Base-by-base conservation (phyloP, 2,329 filamentous ascomycete genomes). In the Lachnellula arida region DNA sequence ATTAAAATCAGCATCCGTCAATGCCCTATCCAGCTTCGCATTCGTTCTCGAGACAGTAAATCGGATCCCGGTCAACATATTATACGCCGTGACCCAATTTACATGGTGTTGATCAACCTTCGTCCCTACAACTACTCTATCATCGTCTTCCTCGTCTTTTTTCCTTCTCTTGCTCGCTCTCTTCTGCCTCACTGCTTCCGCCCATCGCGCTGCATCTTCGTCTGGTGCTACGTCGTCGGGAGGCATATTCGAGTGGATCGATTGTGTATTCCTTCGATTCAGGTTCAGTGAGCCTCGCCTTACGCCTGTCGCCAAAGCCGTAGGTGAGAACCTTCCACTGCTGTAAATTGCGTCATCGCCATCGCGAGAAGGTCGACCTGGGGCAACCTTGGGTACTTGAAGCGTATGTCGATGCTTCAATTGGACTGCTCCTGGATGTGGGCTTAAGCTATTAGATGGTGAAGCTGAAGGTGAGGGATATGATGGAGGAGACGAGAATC, bases 1-100 rank as follows among this genome's bases (percentile, higher is more conserved):
- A 59, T 91, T 83, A 75, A 99, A 99, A 76, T 99, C 94, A 61
- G 87, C 89, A 72, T 94, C 87, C 12, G 89, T 96, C 64, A 99
- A 75, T 56, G 91, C 86, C 54, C 93, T 86, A 73, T 97, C 91
- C 72, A 97, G 83, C 75, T 99, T 99, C 46, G 94, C 94, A 70
- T 99, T 97, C 55, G 92, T 96, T 67, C 94, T 82, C 61, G 92
- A 97, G 25, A 99, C 94, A 44, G 91, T 92, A 67, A 97, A 96
- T 54, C 94, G 91, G 70, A 99, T 99, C 61, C 94, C 94, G 40
- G 94, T 99, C 75, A 99, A 81, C 94, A 99, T 99, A 74, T 99
- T 99, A 78, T 99, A 99, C 57, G 94, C 94, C 2, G 91, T 97
- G 46, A 96, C 91, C 86, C 89, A 99, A 73, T 97, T 97, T 64